Percentiles rank a stretch among this genome's conserved stretches.
Conservation (phyloP, 2,329 filamentous ascomycete species). For the Raffaelea deltoideospora region DNA sequence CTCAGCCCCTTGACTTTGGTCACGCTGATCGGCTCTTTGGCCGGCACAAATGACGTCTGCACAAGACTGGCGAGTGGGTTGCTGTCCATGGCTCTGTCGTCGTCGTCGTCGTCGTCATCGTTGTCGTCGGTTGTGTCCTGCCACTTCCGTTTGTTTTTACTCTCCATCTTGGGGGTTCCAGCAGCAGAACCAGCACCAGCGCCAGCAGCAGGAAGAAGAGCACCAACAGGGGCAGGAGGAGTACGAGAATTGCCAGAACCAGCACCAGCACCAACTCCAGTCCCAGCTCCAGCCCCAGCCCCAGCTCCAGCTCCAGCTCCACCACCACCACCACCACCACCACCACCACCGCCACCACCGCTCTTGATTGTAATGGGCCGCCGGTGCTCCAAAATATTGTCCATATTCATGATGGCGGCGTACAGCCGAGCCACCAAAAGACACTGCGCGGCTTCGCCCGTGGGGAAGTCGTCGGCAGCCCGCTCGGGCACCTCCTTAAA, state of each 20-base stretch:
- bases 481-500: slow-evolving; percentile 2
- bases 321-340: not conserved
- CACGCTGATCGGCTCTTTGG: slow-evolving; percentile 9
- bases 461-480: slow-evolving; percentile 8
- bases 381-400: slow-evolving; percentile 7
- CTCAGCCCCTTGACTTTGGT: slow-evolving; percentile 8
- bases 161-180: not conserved
- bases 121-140: not conserved
- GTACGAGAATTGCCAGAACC: too few relatives aligned
- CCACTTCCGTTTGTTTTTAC: not conserved
- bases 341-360: not conserved
- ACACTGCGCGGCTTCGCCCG: slow-evolving; percentile 10
- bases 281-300: too few relatives aligned
- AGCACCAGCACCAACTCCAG: too few relatives aligned
- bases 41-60: too few relatives aligned
- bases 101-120: not conserved
- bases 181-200: not conserved
- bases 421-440: slow-evolving; percentile 14
- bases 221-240: too few relatives aligned
- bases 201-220: not conserved
- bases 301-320: not conserved
- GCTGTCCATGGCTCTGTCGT: not conserved
- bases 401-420: slow-evolving; percentile 12
- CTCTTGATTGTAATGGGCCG: not conserved
- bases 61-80: not conserved